phyloP scores from a whole-genome alignment of 352 stramenopile genomes.

The Pythium aphanidermatum region DNA sequence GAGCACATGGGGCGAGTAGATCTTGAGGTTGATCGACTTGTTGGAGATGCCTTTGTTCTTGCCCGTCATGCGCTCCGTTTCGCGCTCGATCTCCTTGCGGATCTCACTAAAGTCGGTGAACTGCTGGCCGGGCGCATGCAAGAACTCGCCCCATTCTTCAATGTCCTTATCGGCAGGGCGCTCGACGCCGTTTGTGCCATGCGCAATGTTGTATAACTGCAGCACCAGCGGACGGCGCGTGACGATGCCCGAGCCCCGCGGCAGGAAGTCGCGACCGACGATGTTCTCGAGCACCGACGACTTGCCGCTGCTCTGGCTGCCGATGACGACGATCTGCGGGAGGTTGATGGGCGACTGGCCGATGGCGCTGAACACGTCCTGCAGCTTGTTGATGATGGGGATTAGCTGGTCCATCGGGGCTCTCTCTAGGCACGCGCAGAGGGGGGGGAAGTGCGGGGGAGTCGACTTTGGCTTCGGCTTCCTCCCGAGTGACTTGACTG shows the following conservation, averaged over 20 bases:
- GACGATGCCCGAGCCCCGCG: conserved; percentile 97
- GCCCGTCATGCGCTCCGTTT: conserved; percentile 95
- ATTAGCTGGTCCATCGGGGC: conserved; percentile 97
- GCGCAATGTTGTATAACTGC: conserved; percentile 94
- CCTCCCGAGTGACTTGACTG: too few relatives aligned
- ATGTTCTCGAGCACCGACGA: conserved; percentile 96
- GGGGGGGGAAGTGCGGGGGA: background rate
- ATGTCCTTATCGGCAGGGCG: conserved; percentile 14
- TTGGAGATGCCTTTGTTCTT: conserved; percentile 98
- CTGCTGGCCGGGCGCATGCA: conserved; percentile 93
- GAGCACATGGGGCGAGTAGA: conserved; percentile 97
- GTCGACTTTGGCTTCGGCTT: background rate
- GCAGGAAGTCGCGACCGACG: conserved; percentile 94
- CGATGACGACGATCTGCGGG: conserved; percentile 98
- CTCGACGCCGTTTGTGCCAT: conserved; percentile 13
- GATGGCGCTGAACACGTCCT: conserved; percentile 98
- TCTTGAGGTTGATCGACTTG: conserved; percentile 99
- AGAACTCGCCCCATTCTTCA: conserved; percentile 98
- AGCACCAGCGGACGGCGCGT: conserved; percentile 97
- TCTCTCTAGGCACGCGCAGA: background rate
- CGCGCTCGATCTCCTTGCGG: conserved; percentile 95
- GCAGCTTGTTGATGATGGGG: conserved; percentile 99
- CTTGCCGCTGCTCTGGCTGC: conserved; percentile 96
- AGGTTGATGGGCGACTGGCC: conserved; percentile 94
- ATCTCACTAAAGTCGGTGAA: conserved; percentile 98